Conservation (phyloP, 441 rosid species). For the Corymbia citriodora region DNA sequence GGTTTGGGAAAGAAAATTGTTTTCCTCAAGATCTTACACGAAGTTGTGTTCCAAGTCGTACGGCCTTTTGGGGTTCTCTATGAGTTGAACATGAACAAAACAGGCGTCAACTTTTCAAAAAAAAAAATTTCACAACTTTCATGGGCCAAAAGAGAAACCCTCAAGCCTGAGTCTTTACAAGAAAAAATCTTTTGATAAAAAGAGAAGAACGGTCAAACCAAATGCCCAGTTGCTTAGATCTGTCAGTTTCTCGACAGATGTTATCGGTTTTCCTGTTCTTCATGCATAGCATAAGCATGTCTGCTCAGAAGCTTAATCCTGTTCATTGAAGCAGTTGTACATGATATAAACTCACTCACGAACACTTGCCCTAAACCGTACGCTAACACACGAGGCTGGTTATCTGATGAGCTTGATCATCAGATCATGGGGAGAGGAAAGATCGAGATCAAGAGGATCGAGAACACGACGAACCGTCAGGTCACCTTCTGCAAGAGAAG, state of each 20-base stretch:
- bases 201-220: neutral
- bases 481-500: constrained; percentile 72
- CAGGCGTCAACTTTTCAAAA: neutral
- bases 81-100: neutral
- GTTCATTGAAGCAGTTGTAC: neutral
- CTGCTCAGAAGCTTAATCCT: neutral
- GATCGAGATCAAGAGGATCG: constrained; percentile 72
- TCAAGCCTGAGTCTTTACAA: neutral
- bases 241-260: neutral
- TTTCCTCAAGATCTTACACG: neutral
- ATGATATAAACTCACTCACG: neutral
- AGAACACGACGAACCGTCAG: constrained; percentile 64
- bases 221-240: neutral
- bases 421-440: constrained; percentile 56
- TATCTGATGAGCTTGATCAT: neutral
- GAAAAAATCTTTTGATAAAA: neutral
- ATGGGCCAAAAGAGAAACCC: neutral
- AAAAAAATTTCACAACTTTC: neutral
- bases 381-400: neutral
- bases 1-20: neutral
- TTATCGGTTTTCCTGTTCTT: neutral
- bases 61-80: neutral
- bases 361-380: neutral
- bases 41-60: neutral
- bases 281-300: neutral